Evolutionary conservation across 23 red algal species (phyloP), one percentile per base, ranked within the genome.

Genomic region (Gracilariopsis chorda): DNA sequence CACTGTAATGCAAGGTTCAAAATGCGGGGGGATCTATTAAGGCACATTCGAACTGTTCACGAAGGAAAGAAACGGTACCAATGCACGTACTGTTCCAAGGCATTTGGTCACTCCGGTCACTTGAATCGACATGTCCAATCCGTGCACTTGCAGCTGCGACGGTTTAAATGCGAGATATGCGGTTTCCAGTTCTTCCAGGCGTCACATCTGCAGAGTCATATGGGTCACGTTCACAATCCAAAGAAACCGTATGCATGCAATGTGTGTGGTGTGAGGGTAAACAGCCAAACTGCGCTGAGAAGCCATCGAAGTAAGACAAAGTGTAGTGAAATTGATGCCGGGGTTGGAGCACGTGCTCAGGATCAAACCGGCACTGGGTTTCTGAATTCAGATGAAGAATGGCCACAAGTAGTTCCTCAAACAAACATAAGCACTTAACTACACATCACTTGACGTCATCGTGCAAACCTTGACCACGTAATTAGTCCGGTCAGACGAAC

Each of bases 61-160:
- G 91, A 94, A 25, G 71, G 82, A 48, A 85, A 65, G 51, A 76
- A 79, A 49, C 65, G 51, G 68, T 80, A 78, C 48, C 52, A 51
- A n/a, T 94, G 91, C 55, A 32, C 65, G 12, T 64, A n/a, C 17
- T 94, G 91, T 53, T 34, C 49, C 7, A 94, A 94, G 20, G 46
- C 48, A 10, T 94, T 94, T 48, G 80, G 80, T 25, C 91, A 94
- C 59, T 86, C 80, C 42, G 91, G 91, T 34, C 91, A 94, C 60
- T 53, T 94, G 59, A 94, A 94, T 45, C 63, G 91, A 64, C 91
- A 94, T 53, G 71, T 86, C 21, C 81, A 85, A 64, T 86, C 91
- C 3, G 89, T 92, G 29, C 91, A 94, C 52, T 78, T 84, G 49
- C 65, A 85, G 28, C 79, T 87, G 44, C 56, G 91, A 46, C 44